Conservation (phyloP, 2,329 filamentous ascomycete species). For the Neoscytalidium dimidiatum region DNA sequence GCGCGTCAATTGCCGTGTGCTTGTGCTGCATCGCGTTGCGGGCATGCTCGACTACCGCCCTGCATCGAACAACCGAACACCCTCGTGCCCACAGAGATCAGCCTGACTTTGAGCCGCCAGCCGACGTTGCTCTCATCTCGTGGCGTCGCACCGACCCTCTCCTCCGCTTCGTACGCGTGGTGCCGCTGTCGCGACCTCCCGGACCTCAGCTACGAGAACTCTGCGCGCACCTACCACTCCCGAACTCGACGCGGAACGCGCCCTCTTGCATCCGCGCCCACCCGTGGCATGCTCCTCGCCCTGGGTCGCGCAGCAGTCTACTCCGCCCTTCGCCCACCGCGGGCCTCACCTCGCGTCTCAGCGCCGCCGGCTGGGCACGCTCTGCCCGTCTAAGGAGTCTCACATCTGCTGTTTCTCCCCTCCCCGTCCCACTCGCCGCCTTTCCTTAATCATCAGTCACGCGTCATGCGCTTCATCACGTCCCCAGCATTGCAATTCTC, state of each 20-base stretch:
- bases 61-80: background rate
- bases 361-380: background rate
- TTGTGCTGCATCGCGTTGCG: background rate
- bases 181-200: constrained; percentile 4
- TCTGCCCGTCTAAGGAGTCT: background rate
- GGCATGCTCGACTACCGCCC: background rate
- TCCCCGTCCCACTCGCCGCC: background rate
- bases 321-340: background rate
- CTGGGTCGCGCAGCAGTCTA: background rate
- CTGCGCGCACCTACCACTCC: constrained; percentile 13
- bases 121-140: background rate
- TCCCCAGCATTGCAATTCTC: background rate
- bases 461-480: constrained; percentile 13
- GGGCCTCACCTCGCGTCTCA: background rate
- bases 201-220: constrained; percentile 9
- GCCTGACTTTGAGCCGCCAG: background rate
- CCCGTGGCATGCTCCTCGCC: constrained; percentile 3
- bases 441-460: background rate
- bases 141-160: constrained; percentile 8
- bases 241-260: constrained; percentile 1
- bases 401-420: background rate
- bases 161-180: constrained; percentile 3
- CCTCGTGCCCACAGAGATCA: background rate
- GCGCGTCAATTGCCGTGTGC: background rate
- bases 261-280: background rate